Conservation (phyloP, 2,329 filamentous ascomycete species). For the Paracoccidioides lutzii region DNA sequence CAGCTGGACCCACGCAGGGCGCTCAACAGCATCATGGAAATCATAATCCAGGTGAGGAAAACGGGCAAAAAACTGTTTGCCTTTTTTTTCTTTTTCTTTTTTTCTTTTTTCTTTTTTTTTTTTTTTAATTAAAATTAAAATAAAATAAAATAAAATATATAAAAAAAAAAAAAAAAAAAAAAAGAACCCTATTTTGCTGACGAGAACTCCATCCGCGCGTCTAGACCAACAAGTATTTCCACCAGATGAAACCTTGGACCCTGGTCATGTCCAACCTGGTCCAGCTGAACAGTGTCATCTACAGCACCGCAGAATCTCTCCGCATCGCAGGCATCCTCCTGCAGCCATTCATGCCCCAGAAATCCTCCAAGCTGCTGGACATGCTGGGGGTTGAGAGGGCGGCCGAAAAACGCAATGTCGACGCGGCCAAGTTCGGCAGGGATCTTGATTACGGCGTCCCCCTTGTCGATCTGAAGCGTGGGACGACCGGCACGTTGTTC, state of each 20-base stretch:
- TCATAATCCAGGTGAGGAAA: constrained; percentile 43
- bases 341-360: constrained; percentile 80
- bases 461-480: constrained; percentile 28
- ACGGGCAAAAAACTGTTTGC: too few species aligned
- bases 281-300: constrained; percentile 51
- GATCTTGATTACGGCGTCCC: constrained; percentile 58
- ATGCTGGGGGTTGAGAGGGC: constrained; percentile 53
- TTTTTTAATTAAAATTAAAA: background rate
- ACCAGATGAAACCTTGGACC: constrained; percentile 56
- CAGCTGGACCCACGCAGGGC: constrained; percentile 52
- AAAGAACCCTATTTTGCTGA: too few species aligned
- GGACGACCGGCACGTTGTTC: constrained; percentile 39
- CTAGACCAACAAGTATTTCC: constrained; percentile 56
- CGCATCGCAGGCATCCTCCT: constrained; percentile 72
- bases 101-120: background rate
- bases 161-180: too few species aligned
- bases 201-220: background rate
- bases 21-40: constrained; percentile 50
- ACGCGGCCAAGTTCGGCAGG: constrained; percentile 46
- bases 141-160: too few species aligned
- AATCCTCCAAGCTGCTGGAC: constrained; percentile 60
- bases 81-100: background rate
- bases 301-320: constrained; percentile 58
- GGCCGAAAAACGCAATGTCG: constrained; percentile 46
- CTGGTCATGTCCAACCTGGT: constrained; percentile 32